Conservation (phyloP, 1,284 basidiomycete genomes). For the Meripilus lineatus region DNA sequence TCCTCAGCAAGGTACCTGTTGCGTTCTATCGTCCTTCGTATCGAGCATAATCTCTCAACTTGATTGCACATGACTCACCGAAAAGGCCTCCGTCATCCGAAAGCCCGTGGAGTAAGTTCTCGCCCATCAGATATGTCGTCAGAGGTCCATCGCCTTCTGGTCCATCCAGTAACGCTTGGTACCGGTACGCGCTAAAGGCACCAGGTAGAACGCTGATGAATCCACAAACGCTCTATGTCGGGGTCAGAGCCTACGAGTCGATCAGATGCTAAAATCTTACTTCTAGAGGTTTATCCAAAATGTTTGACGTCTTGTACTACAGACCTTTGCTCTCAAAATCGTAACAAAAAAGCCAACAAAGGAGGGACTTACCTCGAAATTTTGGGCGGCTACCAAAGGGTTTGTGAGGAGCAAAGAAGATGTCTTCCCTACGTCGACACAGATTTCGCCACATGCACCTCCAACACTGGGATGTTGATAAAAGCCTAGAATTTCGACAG, state of each 20-base stretch:
- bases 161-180: constrained; percentile 89
- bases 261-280: constrained; percentile 28
- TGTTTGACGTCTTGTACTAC: constrained; percentile 89
- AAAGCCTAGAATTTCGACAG: too few species aligned
- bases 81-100: constrained; percentile 64
- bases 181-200: too few species aligned
- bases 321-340: background rate
- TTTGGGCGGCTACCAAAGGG: constrained; percentile 88
- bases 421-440: constrained; percentile 85
- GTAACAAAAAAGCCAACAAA: too few species aligned
- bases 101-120: too few species aligned
- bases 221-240: too few species aligned
- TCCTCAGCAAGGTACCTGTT: constrained; percentile 94
- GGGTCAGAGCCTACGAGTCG: too few species aligned
- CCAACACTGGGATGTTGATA: constrained; percentile 91
- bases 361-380: too few species aligned
- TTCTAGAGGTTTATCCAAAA: constrained; percentile 90
- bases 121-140: constrained; percentile 95
- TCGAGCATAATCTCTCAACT: too few species aligned
- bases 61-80: too few species aligned
- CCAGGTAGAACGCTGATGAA: too few species aligned
- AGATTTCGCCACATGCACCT: constrained; percentile 94
- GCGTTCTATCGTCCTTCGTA: constrained; percentile 42
- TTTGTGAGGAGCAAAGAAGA: constrained; percentile 81
- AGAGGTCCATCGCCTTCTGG: constrained; percentile 83